Percentiles rank a stretch among this genome's conserved stretches.
Evolutionary conservation across 176 grass and related monocot genomes (phyloP).

Genomic region (Oropetium thomaeum): DNA sequence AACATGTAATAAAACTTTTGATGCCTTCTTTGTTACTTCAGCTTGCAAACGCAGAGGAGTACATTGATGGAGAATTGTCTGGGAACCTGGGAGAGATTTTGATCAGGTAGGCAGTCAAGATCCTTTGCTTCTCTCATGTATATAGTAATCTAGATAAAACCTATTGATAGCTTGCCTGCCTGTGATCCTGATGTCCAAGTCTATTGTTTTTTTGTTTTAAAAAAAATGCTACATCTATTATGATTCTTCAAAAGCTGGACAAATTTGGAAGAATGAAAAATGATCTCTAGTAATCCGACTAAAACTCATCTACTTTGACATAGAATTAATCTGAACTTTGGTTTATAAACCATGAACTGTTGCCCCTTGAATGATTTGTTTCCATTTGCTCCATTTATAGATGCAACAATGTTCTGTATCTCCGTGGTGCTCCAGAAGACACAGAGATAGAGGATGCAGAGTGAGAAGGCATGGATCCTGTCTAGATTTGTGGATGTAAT

Average conservation of each 20-base stretch:
- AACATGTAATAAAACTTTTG: background rate
- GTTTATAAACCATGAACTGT: background rate
- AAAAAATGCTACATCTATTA: background rate
- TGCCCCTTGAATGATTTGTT: background rate
- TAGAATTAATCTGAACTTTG: background rate
- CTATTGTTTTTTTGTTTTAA: background rate
- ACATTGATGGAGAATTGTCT: conserved; percentile 82
- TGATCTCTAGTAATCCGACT: background rate
- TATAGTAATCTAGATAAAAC: background rate
- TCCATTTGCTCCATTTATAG: conserved; percentile 32
- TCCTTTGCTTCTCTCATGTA: background rate
- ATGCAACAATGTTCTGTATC: conserved; percentile 72
- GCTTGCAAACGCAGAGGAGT: conserved; percentile 90
- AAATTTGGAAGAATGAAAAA: background rate
- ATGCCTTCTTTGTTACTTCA: conserved; percentile 11
- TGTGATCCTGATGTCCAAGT: background rate
- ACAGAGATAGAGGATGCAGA: conserved; percentile 74
- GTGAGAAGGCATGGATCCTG: conserved; percentile 17
- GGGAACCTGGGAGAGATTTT: conserved; percentile 87
- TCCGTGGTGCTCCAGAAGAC: conserved; percentile 63
- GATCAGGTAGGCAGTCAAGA: conserved; percentile 49
- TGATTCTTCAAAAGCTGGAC: conserved; percentile 12
- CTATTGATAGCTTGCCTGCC: background rate
- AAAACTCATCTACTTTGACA: background rate
- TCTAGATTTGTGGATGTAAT: conserved; percentile 21